Evolutionary conservation across 345 rosid species (phyloP), one percentile per base, ranked within the genome.

Genomic region (Citrus cavaleriei): DNA sequence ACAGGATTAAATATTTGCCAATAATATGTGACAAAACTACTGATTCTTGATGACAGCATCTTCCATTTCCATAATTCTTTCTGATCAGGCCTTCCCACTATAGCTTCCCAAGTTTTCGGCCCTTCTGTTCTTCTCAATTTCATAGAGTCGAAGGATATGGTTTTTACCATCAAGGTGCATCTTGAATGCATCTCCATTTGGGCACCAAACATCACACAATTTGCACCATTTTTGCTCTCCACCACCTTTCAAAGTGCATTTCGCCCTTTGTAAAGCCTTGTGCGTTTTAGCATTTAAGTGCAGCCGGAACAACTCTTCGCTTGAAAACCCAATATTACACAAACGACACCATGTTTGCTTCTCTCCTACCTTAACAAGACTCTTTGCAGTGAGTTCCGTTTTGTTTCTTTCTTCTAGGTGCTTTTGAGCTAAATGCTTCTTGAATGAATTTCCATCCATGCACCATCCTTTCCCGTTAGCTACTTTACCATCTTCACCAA

Each of bases 121-220:
- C 70, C 21, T 7, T 70, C 6, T 24, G 25, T 57, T 28, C 49
- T 73, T 62, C 71, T 68, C 57, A 70, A 25, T 54, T 14, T 34
- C 63, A 54, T 51, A 63, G n/a, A 51, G 42, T 42, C 73, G 69
- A 19, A 30, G 51, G n/a, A 30, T 40, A 59, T 81, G 84, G 67
- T 28, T 78, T 70, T 78, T 75, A 25, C 73, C 80, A 3, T 54
- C 18, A 60, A 60, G 59, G 65, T 83, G 81, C 73, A 55, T 40
- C 49, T 69, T 72, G 12, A 81, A 68, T 7, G 59, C 21, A 60
- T 51, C 54, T 40, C 62, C 54, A 58, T 80, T 77, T 57, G 37
- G 16, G 28, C 83, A 79, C 70, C 62, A 78, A 74, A 79, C 12
- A 70, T 81, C 69, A 70, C 83, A 79, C 25, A 75, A 6, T 2